Evolutionary conservation across 352 stramenopile species (phyloP), one percentile per base, ranked within the genome.

Genomic region (Blastocystis sp.): DNA sequence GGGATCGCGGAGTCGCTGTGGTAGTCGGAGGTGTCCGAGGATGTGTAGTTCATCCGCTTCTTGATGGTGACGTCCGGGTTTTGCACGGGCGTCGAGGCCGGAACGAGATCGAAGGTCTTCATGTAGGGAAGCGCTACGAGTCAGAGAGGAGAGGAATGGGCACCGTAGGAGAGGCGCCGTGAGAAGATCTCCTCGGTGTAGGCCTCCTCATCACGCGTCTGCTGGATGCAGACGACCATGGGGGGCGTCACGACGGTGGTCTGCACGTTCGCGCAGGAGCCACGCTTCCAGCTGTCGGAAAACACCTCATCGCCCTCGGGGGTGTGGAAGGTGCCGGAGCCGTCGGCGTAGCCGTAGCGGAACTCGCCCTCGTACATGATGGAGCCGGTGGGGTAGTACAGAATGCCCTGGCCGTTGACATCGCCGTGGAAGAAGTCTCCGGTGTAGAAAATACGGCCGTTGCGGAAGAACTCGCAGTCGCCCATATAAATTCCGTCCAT

Each of bases 391-490:
- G 28, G 28, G 42, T 74, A 74, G 40, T 74, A 74, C 34, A 74
- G 64, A 43, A 42, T 74, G 42, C 64, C 64, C 1, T 7, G 10
- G 10, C 64, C 64, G 42, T 74, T 74, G 28, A 54, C 64, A 45
- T 74, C 64, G 7, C 64, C 64, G 42, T 74, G 64, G 40, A 54
- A 74, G 42, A 48, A 74, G 42, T 74, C 64, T 9, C 64, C 64
- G 24, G 34, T 19, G 34, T 74, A 74, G 64, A 74, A 11, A 52
- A 74, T 34, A 6, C 17, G 7, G 0, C 24, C 34, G 40, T 74
- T 42, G 40, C 43, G 34, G 64, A 52, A 74, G 42, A 74, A 74
- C 34, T 74, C 34, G 34, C 64, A 74, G 64, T 38, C 21, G 7
- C 64, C 64, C 7, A 52, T 52, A 74, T 74, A 74, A 48, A 11